These are phyloP conservation scores for Diutina scorzettiae DNA, from an alignment of 1,139 yeast species.

Conservation along the genomic window DNA sequence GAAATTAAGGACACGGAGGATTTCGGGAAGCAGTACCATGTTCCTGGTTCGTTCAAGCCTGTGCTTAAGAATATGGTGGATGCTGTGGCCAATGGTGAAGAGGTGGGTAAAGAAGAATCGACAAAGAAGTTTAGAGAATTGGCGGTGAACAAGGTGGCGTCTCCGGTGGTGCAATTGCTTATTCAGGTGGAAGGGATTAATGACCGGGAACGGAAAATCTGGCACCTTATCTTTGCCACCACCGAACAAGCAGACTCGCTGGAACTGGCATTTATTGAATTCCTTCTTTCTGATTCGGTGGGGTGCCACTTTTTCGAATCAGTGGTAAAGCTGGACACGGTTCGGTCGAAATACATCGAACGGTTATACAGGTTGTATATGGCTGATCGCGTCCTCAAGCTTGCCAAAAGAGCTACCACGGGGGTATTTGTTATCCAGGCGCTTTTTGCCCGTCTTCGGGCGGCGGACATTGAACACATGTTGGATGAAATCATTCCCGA, in stretches of 20 bases:
- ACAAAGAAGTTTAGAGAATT: slow-evolving; percentile 48
- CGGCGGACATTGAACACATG: slow-evolving; percentile 47
- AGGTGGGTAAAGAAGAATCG: slow-evolving; percentile 7
- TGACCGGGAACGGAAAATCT: slow-evolving; percentile 55
- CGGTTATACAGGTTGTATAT: slow-evolving; percentile 63
- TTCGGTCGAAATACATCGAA: slow-evolving; percentile 57
- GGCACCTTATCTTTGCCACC: slow-evolving; percentile 42
- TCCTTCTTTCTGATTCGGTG: slow-evolving; percentile 71
- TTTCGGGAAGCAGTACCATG: slow-evolving; percentile 53
- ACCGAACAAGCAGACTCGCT: slow-evolving; percentile 1
- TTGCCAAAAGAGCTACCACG: slow-evolving; percentile 68
- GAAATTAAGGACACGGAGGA: slow-evolving; percentile 72
- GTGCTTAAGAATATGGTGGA: slow-evolving; percentile 36
- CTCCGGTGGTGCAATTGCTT: slow-evolving; percentile 77
- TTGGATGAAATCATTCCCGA: slow-evolving; percentile 63
- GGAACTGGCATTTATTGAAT: slow-evolving; percentile 77
- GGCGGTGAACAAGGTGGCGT: slow-evolving; percentile 69
- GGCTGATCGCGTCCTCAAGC: slow-evolving; percentile 56
- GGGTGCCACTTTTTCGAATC: slow-evolving; percentile 87
- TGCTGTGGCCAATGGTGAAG: neutral
- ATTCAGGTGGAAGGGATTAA: slow-evolving; percentile 75
- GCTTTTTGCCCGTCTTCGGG: slow-evolving; percentile 46
- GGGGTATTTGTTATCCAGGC: slow-evolving; percentile 79
- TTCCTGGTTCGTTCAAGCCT: slow-evolving; percentile 61
- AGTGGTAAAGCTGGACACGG: slow-evolving; percentile 45